A percentile compares a stretch with the other conserved stretches of the same genome.
phyloP scores from a whole-genome alignment of 2,329 filamentous ascomycete species.

The Botryotinia convoluta region DNA sequence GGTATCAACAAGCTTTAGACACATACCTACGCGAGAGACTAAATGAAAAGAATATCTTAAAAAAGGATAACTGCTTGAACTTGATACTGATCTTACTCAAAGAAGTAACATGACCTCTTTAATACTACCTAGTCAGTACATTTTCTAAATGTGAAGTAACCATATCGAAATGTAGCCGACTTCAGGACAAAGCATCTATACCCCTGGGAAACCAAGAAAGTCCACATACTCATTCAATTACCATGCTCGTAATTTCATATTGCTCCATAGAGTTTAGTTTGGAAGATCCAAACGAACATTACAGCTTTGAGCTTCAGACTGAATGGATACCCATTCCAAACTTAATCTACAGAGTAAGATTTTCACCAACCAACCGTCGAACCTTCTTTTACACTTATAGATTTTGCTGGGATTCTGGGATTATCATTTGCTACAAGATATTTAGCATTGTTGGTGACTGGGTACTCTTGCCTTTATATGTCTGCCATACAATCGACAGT shows the following conservation, averaged over 20 bases:
- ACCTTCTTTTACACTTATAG: slow-evolving; percentile 1
- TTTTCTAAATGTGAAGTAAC: not conserved
- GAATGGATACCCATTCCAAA: not conserved
- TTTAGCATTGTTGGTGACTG: not conserved
- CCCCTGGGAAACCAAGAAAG: not conserved
- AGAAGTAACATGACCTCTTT: not conserved
- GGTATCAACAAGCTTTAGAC: slow-evolving; percentile 6
- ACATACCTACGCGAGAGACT: not conserved
- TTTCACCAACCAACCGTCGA: not conserved
- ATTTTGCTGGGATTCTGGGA: not conserved
- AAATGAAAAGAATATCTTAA: not conserved
- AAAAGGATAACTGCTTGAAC: not conserved
- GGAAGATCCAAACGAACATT: not conserved
- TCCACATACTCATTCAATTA: not conserved
- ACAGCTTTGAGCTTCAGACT: not conserved
- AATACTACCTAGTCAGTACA: not conserved
- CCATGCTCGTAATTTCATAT: not conserved
- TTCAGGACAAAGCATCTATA: not conserved
- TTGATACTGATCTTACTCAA: not conserved
- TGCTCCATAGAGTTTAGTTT: slow-evolving; percentile 5
- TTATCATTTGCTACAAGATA: not conserved
- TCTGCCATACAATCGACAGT: not conserved
- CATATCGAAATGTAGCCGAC: not conserved
- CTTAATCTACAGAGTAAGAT: slow-evolving; percentile 4
- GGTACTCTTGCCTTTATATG: not conserved